Percentiles rank a stretch among this genome's conserved stretches.
Evolutionary conservation across 768 basidiomycete genomes (phyloP).

Genomic region (Tylopilus subfusipes): DNA sequence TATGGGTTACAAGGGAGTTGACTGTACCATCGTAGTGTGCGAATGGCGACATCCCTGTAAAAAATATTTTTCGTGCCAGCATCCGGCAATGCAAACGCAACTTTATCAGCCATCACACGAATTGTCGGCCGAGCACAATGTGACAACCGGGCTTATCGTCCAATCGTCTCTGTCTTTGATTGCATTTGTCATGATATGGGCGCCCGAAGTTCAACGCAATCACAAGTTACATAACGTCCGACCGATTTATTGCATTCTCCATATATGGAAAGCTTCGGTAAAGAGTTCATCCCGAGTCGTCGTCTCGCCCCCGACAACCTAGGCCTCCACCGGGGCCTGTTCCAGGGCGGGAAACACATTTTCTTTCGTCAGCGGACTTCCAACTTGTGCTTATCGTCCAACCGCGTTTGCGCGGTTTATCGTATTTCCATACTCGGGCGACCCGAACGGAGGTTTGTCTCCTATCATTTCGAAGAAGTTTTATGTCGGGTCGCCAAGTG

Average conservation of each 20-base stretch:
- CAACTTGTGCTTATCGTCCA: background rate
- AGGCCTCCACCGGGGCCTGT: too few species aligned
- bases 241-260: background rate
- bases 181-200: background rate
- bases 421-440: background rate
- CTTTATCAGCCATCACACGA: too few species aligned
- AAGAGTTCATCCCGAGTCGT: background rate
- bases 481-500: background rate
- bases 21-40: too few species aligned
- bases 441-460: background rate
- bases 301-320: background rate
- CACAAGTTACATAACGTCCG: background rate
- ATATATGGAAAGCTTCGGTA: background rate
- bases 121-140: background rate
- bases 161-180: background rate
- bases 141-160: background rate
- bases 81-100: background rate
- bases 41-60: too few species aligned
- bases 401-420: background rate
- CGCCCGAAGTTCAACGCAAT: too few species aligned
- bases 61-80: background rate
- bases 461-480: background rate
- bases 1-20: too few species aligned
- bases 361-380: background rate
- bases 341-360: background rate